Evolutionary conservation across 495 filamentous ascomycete genomes (phyloP), one percentile per base, ranked within the genome.

Genomic region (Lichina pygmaea): DNA sequence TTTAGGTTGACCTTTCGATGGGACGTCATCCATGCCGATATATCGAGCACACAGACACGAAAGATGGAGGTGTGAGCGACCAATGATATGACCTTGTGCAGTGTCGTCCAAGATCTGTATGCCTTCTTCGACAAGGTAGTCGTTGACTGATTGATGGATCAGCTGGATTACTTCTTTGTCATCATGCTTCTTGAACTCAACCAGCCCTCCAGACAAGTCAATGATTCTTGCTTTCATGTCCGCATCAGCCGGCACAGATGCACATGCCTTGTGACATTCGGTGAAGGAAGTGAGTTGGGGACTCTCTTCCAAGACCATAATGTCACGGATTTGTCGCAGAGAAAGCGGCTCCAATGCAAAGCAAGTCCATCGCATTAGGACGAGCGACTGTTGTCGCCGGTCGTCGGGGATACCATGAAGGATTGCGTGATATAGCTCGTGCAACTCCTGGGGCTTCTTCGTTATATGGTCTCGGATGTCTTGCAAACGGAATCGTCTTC

Each of bases 321-420:
- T 58, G 50, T 49, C 60, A 7, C 54, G 53, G 6, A 62, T 33
- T 33, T 62, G 57, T 2, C 52, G 50, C 13, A 54, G 7, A 4
- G 49, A 47, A 33, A 62, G 39, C 7, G 58, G 57, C 32, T 50
- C 41, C 3, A 31, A 30, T 24, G 57, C 54, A 43, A 58, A 55
- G 41, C 45, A 59, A 8, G 62, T 42, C 60, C 58, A 64, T 42
- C 57, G 53, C 37, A 62, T 49, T 7, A 62, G 49, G 34, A 43
- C 38, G 41, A 55, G 42, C 10, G 53, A 33, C 10, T 48, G 33
- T 31, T 57, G 51, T 13, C 45, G 24, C 24, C 4, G 24, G 4
- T 24, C 16, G 1, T 16, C 13, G 10, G 24, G 41, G 46, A 52
- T 56, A 7, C 12, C 41, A 12, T 38, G 46, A 7, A 62, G 38